Evolutionary conservation across 352 stramenopile species (phyloP).

Genomic region (Phytopythium kandeliae): DNA sequence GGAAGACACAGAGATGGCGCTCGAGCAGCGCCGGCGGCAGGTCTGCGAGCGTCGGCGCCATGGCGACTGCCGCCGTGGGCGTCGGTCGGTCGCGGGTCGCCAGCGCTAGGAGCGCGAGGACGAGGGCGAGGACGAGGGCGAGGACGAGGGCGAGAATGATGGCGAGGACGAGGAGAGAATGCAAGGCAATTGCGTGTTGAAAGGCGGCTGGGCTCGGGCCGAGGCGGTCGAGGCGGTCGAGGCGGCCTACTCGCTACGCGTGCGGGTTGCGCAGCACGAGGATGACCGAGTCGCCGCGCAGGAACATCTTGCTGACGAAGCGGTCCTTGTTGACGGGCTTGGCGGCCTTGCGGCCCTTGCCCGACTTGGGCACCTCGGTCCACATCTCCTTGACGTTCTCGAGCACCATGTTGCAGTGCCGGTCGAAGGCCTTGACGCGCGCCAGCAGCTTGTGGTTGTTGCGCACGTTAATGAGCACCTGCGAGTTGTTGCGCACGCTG

Average conservation of each 20-base stretch:
- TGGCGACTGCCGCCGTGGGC: too few relatives aligned
- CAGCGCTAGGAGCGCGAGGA: too few relatives aligned
- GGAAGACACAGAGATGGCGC: conserved; percentile 33
- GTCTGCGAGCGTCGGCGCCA: conserved; percentile 14
- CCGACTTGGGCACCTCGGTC: conserved; percentile 97
- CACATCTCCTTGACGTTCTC: conserved; percentile 99
- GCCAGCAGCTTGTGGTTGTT: conserved; percentile 99
- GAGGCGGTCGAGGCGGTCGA: too few relatives aligned
- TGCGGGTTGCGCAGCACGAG: conserved; percentile 97
- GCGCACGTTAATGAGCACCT: conserved; percentile 99
- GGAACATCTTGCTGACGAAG: conserved; percentile 99
- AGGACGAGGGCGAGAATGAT: too few relatives aligned
- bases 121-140: too few relatives aligned
- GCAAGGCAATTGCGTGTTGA: not conserved
- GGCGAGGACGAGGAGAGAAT: not conserved
- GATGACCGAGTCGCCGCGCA: conserved; percentile 99
- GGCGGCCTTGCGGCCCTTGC: conserved; percentile 94
- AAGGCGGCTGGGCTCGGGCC: too few relatives aligned
- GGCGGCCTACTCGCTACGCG: conserved; percentile 53
- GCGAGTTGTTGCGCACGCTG: conserved; percentile 96
- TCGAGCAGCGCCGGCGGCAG: conserved; percentile 36
- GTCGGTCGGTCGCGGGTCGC: too few relatives aligned
- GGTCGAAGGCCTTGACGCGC: conserved; percentile 99
- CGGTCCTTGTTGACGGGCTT: conserved; percentile 98
- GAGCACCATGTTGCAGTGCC: conserved; percentile 99